Base-by-base conservation (phyloP, 345 rosid species). In the Nasturtium officinale region DNA sequence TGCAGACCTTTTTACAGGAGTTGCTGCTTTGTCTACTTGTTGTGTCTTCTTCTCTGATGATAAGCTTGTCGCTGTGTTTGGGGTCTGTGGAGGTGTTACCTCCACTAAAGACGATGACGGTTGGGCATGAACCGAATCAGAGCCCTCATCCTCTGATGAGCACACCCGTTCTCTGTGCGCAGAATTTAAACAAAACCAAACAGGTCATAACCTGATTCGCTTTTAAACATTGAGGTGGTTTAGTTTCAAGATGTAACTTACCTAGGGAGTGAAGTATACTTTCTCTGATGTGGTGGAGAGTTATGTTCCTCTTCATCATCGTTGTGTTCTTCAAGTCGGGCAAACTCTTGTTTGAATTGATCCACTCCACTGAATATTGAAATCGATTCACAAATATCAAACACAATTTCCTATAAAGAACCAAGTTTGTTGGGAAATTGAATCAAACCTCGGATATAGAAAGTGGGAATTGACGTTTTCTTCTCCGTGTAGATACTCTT, bases 241-340 rank as follows among this genome's bases (percentile, higher is more conserved):
- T 32, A 25, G 70, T 71, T 43, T 56, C 56, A 71, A 71, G 3
- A 10, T 43, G 35, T 25, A 59, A 69, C 67, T 76, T 46, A 91
- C 98, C 97, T 90, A 1, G 98, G 98, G 81, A 89, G 83, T 61
- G 98, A 93, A 43, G 87, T 83, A 76, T 90, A 87, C 68, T 87
- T 90, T 80, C 97, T 84, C 63, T 82, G 92, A 10, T 73, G 78
- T 43, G 81, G 81, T 50, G 80, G 80, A 20, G 86, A 85, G 58
- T 81, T 82, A 33, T 56, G 77, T 67, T 80, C 85, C 65, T 79
- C 90, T 69, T 78, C 80, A 72, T 66, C 81, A 60, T 85, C 91
- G 42, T 80, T 30, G 51, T 80, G 83, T 61, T 87, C 98, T 82
- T 90, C 98, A 0, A 90, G 94, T 69, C 86, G 75, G n/a, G 96